Evolutionary conservation across 768 basidiomycete species (phyloP).

Genomic region (Termitomyces sp.): DNA sequence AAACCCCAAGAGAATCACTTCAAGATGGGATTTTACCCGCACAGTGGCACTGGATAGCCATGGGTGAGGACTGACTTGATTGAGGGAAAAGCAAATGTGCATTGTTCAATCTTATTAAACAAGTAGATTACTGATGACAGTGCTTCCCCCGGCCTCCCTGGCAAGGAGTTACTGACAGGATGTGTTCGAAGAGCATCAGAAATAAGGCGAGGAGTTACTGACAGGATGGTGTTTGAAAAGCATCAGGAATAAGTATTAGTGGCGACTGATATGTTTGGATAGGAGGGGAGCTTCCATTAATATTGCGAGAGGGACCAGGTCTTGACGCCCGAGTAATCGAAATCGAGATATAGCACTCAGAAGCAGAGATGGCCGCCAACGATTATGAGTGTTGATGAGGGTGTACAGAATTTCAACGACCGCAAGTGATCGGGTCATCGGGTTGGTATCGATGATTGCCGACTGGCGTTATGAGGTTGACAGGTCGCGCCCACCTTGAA

Average conservation of each 20-base stretch:
- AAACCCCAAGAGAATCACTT: background rate
- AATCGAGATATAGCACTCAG: background rate
- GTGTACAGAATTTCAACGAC: no score
- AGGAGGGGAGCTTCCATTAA: no score
- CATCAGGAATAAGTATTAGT: no score
- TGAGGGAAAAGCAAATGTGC: background rate
- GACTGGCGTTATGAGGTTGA: background rate
- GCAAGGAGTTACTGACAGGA: background rate
- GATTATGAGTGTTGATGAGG: no score
- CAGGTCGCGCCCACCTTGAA: background rate
- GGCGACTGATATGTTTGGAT: no score
- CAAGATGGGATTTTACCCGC: constrained; percentile 8
- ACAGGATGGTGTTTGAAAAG: no score
- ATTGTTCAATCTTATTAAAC: background rate
- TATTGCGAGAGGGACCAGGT: background rate
- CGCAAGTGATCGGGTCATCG: no score
- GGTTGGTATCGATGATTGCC: background rate
- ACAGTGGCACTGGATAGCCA: constrained; percentile 15
- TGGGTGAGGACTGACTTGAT: constrained; percentile 14
- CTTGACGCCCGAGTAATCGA: background rate
- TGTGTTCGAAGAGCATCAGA: constrained; percentile 3
- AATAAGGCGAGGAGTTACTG: no score
- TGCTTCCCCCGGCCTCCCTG: no score
- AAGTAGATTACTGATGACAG: background rate
- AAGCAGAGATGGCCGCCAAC: background rate